Conservation (phyloP, 2,329 filamentous ascomycete genomes). For the Colletotrichum cuscutae region DNA sequence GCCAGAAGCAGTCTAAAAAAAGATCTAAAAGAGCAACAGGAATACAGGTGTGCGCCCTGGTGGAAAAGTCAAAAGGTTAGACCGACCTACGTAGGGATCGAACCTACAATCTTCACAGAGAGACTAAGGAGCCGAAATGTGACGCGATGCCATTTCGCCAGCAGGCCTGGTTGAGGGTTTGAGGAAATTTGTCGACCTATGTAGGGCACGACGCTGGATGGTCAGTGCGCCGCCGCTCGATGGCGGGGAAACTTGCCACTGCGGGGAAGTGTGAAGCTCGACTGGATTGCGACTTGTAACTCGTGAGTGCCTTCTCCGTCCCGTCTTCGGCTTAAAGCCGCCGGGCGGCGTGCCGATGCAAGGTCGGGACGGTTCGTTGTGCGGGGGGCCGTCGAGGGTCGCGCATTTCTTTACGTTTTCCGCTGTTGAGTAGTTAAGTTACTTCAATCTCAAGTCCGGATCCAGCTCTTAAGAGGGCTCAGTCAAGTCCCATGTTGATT, state of each 20-base stretch:
- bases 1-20: neutral
- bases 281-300: neutral
- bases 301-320: neutral
- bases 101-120: constrained; percentile 34
- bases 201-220: rapidly evolving
- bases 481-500: no score
- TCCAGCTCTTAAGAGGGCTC: no score
- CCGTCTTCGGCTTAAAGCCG: neutral
- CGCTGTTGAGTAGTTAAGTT: no score
- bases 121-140: constrained; percentile 30
- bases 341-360: neutral
- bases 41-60: neutral
- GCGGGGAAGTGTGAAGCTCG: neutral
- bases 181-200: rapidly evolving
- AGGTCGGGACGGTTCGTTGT: neutral
- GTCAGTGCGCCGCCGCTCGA: neutral
- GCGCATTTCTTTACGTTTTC: no score
- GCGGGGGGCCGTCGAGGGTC: neutral
- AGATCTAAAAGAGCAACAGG: no score
- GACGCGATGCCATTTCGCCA: constrained; percentile 36
- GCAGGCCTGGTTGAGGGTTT: neutral
- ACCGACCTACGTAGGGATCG: constrained; percentile 32
- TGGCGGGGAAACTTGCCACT: no score
- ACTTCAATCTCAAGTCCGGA: no score
- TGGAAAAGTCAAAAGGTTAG: neutral